Evolutionary conservation across 2,329 filamentous ascomycete species (phyloP), one percentile per base, ranked within the genome.

Genomic region (Ophiosphaerella herpotricha): DNA sequence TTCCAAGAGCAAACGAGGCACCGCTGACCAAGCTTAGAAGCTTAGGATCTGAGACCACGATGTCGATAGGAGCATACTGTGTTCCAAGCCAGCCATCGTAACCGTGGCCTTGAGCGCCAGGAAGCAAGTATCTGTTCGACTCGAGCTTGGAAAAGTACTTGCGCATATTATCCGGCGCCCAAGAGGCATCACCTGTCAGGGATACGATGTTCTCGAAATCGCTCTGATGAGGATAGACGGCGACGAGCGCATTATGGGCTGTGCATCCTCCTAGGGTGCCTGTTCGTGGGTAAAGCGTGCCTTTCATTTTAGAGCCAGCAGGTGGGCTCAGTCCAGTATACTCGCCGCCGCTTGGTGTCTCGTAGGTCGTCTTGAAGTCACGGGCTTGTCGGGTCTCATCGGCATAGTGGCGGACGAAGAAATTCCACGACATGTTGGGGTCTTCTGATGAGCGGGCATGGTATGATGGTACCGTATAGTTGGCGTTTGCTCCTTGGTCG

Each of bases 241-340:
- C 77, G 41, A 87, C 80, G 38, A 85, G 69, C 6, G 83, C 85
- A 45, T 88, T 87, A 67, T 88, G 85, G 5, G 80, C 78, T 1
- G 82, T 80, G 67, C 83, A 85, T 4, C 83, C 83, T 44, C 83
- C 82, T 1, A 85, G 71, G 3, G 77, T 81, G 16, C 78, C 81
- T 3, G 81, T 76, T 12, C 84, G 78, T 8, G 83, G 83, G 58
- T 86, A 87, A 7, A 82, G 73, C 12, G 80, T 80, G 4, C 84
- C 84, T 55, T 80, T 75, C 53, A 77, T 68, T 4, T 63, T 75
- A 1, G 83, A 80, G 11, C 79, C 81, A 5, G 71, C 68, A 0
- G 84, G 84, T 1, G 81, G 82, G 48, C 76, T 72, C 6, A 78
- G 67, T 12, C 84, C 83, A 64, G 70, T 63, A 76, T 75, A 62